Evolutionary conservation across 495 filamentous ascomycete genomes (phyloP).

Genomic region (Gamarada debralockiae): DNA sequence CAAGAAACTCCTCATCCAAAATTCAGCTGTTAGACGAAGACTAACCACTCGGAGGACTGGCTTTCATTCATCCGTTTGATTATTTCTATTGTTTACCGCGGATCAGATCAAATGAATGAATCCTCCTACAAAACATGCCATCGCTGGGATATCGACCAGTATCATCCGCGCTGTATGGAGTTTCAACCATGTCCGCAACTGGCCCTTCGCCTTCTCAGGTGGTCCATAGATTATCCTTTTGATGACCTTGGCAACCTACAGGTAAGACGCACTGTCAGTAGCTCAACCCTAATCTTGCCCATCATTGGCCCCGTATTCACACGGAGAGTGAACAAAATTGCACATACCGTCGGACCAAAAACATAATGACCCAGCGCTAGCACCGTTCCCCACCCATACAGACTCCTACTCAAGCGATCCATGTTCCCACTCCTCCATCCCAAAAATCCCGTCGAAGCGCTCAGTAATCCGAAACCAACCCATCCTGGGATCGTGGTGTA

Average conservation of each 20-base stretch:
- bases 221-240: constrained; percentile 7
- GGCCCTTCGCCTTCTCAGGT: constrained; percentile 5
- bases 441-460: constrained; percentile 1
- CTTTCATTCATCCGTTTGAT: too few species aligned
- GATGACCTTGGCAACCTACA: constrained; percentile 1
- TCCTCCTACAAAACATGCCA: constrained; percentile 9
- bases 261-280: background rate
- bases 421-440: background rate
- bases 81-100: too few species aligned
- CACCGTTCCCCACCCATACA: constrained; percentile 13
- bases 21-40: too few species aligned
- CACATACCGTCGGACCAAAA: constrained; percentile 8
- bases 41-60: too few species aligned
- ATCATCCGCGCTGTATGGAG: constrained; percentile 3
- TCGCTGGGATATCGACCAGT: constrained; percentile 16
- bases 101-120: background rate
- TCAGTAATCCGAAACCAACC: constrained; percentile 1
- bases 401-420: background rate
- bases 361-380: constrained; percentile 8
- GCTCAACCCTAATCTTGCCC: background rate
- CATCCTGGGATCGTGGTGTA: constrained; percentile 2
- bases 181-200: constrained; percentile 1
- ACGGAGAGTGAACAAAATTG: background rate
- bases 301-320: background rate
- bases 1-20: too few species aligned